Evolutionary conservation across 164 flowering plant genomes (phyloP), one percentile per base, ranked within the genome.

Genomic region (Pachysandra terminalis): DNA sequence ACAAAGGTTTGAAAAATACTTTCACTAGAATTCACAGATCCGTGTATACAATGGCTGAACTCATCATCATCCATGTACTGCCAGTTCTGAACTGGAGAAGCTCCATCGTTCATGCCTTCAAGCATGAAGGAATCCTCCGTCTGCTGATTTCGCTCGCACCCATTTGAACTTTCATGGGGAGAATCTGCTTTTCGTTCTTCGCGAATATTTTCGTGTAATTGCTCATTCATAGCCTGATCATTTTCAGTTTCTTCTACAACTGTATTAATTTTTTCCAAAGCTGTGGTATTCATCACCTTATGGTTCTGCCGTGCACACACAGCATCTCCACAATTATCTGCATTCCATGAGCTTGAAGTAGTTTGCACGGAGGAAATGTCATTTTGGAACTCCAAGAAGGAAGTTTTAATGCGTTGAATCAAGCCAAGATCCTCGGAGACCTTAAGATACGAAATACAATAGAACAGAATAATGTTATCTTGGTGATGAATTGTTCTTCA

Each of bases 11-110:
- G 89, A 41, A 93, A 93, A 65, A 85, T 80, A 56, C 88, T 81
- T 65, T 91, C 90, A 76, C 87, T 86, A 13, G 87, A 85, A 65
- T 80, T 82, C 57, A 76, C 61, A 22, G 96, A 85, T 71, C 74
- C 82, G 57, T 73, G 81, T 25, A 79, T 64, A 40, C 87, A 78
- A 51, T 77, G 78, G 73, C 90, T 83, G 53, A 77, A 74, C 19
- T 86, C 90, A 48, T 89, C 92, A 55, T 87, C 92, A 55, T 87
- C 93, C 78, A 86, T 58, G 59, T 84, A 77, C 48, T 81, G 89
- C 87, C 90, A 82, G 73, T 88, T 85, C 54, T 86, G 89, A 48
- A 83, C 88, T 69, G 79, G 91, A 66, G 86, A 88, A 61, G 82
- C 82, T 26, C 75, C 86, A 17, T 78, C 85, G 58, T 81, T 80